Base-by-base conservation (phyloP, 768 basidiomycete genomes). In the Tylopilus sp. region DNA sequence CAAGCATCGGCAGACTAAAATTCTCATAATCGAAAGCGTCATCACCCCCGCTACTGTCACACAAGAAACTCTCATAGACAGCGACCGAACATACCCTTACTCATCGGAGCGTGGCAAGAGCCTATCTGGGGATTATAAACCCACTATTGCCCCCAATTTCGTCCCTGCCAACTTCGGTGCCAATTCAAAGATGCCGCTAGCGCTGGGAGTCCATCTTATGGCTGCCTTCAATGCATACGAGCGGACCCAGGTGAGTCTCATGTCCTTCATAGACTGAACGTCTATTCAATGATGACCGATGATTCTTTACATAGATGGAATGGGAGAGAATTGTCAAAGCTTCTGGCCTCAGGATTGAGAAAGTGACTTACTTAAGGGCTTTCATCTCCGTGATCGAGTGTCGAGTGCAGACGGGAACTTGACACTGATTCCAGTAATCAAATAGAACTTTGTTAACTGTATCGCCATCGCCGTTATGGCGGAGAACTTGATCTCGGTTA, bases 351-450 rank as follows among this genome's bases (percentile, higher is more conserved):
- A 43, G 42, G 22, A 49, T 49, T 13, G 40, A 35, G 26, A 42
- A 25, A 22, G 41, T 43, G 20, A 42, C 31, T 12, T 20, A 22
- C 10, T 23, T 49, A 31, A 49, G 48, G n/a, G 41, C 48, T 3
- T 49, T 25, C 17, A 49, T 18, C 31, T 49, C 48, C 18, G 41
- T 49, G 23, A 49, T 49, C 7, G 48, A 49, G 23, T 49, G 41
- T 36, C 25, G 1, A 25, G 25, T 26, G 6, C 23, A 6, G 40
- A 28, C 5, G 17, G 36, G 10, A 9, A 18, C 9, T 18, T 38
- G 17, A 20, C 36, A 38, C 9, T 18, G 9, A 38, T 18, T 10
- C 12, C 35, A n/a, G 33, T 9, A 17, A 33, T 35, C 5, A n/a
- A 1, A 4, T n/a, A 15, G 17, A n/a, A 35, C 12, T 35, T n/a